Evolutionary conservation across 257 asterid species (phyloP).

Genomic region (Solanum dulcamara): DNA sequence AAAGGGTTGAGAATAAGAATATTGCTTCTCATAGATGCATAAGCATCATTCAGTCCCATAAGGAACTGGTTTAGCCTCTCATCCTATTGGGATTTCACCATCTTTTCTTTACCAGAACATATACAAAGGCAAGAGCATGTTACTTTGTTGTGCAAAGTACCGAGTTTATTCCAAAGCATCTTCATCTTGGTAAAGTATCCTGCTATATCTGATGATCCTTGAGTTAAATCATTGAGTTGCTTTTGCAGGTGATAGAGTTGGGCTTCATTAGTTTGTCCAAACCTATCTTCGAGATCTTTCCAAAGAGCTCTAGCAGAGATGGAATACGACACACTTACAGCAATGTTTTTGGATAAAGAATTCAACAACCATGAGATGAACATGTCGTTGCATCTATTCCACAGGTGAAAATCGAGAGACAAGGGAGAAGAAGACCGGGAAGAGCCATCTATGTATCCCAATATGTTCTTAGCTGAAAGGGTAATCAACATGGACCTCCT

Average conservation of each 20-base stretch:
- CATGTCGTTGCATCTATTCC: background rate
- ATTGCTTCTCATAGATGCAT: background rate
- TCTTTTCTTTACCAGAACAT: background rate
- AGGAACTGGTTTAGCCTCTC: background rate
- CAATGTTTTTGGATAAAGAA: background rate
- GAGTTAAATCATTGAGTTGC: rapidly evolving
- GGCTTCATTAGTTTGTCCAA: too few relatives aligned
- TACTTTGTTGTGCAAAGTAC: background rate
- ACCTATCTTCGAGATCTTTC: background rate
- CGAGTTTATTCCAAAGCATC: background rate
- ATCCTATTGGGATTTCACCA: background rate
- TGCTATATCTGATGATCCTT: too few relatives aligned
- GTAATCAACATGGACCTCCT: background rate
- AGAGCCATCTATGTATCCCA: background rate
- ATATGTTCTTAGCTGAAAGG: background rate
- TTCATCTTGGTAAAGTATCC: background rate
- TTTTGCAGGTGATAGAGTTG: background rate
- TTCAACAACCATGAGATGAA: background rate
- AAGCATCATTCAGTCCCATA: background rate
- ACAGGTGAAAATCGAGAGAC: rapidly evolving
- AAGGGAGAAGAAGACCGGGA: background rate
- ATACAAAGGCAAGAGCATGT: background rate
- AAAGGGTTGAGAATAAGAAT: background rate
- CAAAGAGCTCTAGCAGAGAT: background rate
- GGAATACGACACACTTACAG: background rate